Evolutionary conservation across 2,329 filamentous ascomycete species (phyloP), one percentile per base, ranked within the genome.

Genomic region (Curvularia spicifera): DNA sequence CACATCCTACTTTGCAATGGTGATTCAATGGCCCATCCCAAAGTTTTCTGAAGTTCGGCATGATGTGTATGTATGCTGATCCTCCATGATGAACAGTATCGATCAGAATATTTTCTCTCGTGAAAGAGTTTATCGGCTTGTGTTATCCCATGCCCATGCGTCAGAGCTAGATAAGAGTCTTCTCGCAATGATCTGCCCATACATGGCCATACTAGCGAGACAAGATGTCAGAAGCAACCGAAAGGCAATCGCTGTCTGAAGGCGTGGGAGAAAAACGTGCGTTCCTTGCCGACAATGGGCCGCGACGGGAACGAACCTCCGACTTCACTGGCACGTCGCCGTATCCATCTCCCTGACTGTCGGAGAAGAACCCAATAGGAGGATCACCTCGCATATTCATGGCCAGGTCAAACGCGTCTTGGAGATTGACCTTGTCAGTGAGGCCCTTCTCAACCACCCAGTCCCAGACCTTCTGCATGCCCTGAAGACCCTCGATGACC

Each of bases 381-480:
- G 10, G 3, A 2, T 43, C 29, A 20, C 22, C 20, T 1, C 59
- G 24, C 45, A 70, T 64, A 22, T 65, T 55, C 42, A 57, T 58
- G 42, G 67, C 67, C 13, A 72, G 22, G 35, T 71, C 63, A n/a
- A 61, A 69, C 3, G 67, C 64, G 50, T 71, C 65, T 12, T 68
- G 59, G 1, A 72, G 59, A n/a, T 50, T 29, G 15, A 71, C 45
- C 33, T 57, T 64, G 20, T 64, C 53, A 24, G 31, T 39, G 6
- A 72, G 60, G 6, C 53, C 55, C 51, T 66, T 70, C 20, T 71
- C 61, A 20, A 66, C 55, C 0, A 66, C 49, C 69, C 69, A 72
- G 43, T 67, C 67, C 70, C 68, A 72, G 1, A 69, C 58, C 45
- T 64, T 69, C 52, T 65, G 63, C 60, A 70, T 58, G 8, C 45